Percentiles rank a stretch among this genome's conserved stretches.
phyloP scores from a whole-genome alignment of 2,329 filamentous ascomycete species.

The Aspergillus ibericus region DNA sequence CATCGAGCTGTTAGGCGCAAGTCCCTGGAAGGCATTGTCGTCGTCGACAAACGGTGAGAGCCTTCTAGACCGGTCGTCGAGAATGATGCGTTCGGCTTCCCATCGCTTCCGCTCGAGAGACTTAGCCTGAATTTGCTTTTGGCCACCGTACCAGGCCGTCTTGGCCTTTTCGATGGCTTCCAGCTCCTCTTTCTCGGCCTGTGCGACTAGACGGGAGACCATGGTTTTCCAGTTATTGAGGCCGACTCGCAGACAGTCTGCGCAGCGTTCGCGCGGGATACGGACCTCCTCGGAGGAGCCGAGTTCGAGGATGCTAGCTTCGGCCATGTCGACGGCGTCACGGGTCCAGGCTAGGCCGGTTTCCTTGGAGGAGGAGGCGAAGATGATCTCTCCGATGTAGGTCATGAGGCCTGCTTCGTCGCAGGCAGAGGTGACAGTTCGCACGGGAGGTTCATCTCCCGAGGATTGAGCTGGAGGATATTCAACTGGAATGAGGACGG shows the following conservation, averaged over 20 bases:
- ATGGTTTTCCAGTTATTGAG: slow-evolving; percentile 82
- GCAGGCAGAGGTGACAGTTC: slow-evolving; percentile 67
- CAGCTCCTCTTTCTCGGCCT: slow-evolving; percentile 38
- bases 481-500: slow-evolving; percentile 52
- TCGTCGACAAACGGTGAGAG: slow-evolving; percentile 34
- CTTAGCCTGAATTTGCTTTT: slow-evolving; percentile 30
- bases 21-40: slow-evolving; percentile 28
- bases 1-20: slow-evolving; percentile 32
- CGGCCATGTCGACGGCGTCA: slow-evolving; percentile 79
- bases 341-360: slow-evolving; percentile 86
- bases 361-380: slow-evolving; percentile 63
- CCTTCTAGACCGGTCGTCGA: slow-evolving; percentile 36
- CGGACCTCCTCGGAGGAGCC: slow-evolving; percentile 26
- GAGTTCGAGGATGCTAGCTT: slow-evolving; percentile 56
- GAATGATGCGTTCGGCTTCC: slow-evolving; percentile 42
- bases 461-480: slow-evolving; percentile 72
- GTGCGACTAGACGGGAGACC: slow-evolving; percentile 63
- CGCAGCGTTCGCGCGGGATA: slow-evolving; percentile 62
- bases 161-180: slow-evolving; percentile 36
- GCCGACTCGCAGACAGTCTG: slow-evolving; percentile 73
- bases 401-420: slow-evolving; percentile 83
- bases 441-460: slow-evolving; percentile 66
- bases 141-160: slow-evolving; percentile 35
- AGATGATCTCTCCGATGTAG: slow-evolving; percentile 93
- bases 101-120: slow-evolving; percentile 35